These are phyloP conservation scores for Cicer chorassanicum DNA, from an alignment of 306 rosid genomes.

Conservation along the genomic window DNA sequence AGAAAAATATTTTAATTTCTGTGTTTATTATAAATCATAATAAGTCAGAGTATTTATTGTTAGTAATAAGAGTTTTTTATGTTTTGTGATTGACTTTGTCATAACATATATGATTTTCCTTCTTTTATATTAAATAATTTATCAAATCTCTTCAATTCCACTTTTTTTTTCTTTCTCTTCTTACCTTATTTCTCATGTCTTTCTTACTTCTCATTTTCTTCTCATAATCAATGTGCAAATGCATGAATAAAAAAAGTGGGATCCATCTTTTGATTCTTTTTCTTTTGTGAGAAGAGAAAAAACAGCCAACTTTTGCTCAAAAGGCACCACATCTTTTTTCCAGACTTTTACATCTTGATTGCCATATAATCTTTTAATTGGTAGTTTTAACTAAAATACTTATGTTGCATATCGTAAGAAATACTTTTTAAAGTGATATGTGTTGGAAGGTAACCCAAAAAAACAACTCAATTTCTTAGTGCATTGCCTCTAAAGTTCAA, in stretches of 20 bases:
- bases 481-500: slow-evolving; percentile 13
- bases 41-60: too few species aligned
- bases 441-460: neutral
- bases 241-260: slow-evolving; percentile 36
- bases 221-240: slow-evolving; percentile 19
- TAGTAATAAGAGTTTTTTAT: too few species aligned
- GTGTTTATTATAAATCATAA: too few species aligned
- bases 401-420: neutral
- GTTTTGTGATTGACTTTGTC: too few species aligned
- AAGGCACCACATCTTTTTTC: slow-evolving; percentile 35
- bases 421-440: slow-evolving; percentile 14
- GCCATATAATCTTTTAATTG: slow-evolving; percentile 27
- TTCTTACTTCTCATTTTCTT: neutral
- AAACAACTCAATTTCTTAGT: neutral
- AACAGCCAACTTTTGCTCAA: slow-evolving; percentile 26
- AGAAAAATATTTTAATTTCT: too few species aligned
- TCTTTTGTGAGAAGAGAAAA: slow-evolving; percentile 21
- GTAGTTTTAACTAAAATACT: neutral
- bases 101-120: too few species aligned
- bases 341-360: slow-evolving; percentile 20
- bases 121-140: too few species aligned
- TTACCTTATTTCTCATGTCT: too few species aligned
- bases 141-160: too few species aligned
- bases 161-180: too few species aligned
- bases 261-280: slow-evolving; percentile 6